These are phyloP conservation scores for Colletotrichum paranaense DNA, from an alignment of 2,329 filamentous ascomycete genomes.

Conservation along the genomic window DNA sequence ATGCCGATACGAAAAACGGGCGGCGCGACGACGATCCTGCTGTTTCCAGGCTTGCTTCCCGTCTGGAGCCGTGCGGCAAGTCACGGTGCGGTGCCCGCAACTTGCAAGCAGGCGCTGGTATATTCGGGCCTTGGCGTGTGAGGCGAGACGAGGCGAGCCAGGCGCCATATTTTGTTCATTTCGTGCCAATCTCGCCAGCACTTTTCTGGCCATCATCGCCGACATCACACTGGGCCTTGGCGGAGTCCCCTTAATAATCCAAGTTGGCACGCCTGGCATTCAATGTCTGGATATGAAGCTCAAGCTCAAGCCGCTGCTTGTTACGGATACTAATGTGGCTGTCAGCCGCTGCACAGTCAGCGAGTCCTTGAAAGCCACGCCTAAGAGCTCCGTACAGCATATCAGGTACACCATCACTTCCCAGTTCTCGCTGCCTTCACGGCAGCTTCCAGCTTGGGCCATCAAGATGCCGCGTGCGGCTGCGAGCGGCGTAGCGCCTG, in stretches of 20 bases:
- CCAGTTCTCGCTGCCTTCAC: neutral
- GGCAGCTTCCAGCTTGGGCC: neutral
- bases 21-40: conserved; percentile 19
- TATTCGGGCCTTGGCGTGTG: conserved; percentile 7
- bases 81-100: neutral
- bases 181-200: conserved; percentile 26
- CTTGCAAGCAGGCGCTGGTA: neutral
- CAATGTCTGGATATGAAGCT: conserved; percentile 13
- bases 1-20: conserved; percentile 5
- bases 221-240: conserved; percentile 21
- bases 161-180: conserved; percentile 24
- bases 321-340: neutral
- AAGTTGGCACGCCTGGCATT: conserved; percentile 9
- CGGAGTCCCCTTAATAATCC: conserved; percentile 19
- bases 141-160: conserved; percentile 3
- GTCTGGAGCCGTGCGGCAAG: neutral
- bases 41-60: conserved; percentile 13
- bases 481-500: neutral
- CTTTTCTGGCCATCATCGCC: neutral
- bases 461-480: neutral
- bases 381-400: no score
- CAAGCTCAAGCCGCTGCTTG: neutral
- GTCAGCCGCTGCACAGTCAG: neutral
- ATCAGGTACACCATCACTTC: no score
- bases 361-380: neutral